A percentile compares a stretch with the other conserved stretches of the same genome.
These are phyloP conservation scores for Aspergillus ochraceus DNA, from an alignment of 2,329 filamentous ascomycete genomes.

Conservation along the genomic window DNA sequence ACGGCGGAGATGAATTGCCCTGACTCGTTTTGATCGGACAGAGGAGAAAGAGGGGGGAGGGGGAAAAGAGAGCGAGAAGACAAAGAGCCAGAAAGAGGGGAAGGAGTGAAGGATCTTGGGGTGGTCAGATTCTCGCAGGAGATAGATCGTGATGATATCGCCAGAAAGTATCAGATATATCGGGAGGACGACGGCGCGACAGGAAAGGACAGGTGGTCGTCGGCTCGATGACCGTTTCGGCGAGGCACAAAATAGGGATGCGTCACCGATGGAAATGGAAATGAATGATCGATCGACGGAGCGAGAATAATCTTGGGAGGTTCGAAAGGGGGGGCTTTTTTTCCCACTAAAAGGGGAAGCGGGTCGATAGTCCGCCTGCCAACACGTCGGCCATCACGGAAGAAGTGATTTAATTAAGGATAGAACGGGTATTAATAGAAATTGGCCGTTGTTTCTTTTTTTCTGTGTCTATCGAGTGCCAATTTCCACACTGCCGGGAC, in stretches of 20 bases:
- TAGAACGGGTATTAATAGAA: neutral
- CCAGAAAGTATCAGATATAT: neutral
- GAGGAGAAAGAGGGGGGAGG: neutral
- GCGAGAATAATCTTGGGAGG: conserved; percentile 17
- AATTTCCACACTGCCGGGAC: neutral
- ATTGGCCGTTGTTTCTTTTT: neutral
- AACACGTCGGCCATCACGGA: conserved; percentile 10
- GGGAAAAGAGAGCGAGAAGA: neutral
- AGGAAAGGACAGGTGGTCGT: conserved; percentile 21
- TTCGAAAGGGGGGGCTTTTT: conserved; percentile 24
- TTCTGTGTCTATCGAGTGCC: neutral
- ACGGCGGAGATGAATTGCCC: conserved; percentile 1
- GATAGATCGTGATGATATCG: conserved; percentile 3
- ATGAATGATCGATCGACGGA: conserved; percentile 21
- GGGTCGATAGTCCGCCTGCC: conserved; percentile 20
- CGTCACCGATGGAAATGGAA: conserved; percentile 15
- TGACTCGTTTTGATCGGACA: neutral
- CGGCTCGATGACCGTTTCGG: conserved; percentile 11
- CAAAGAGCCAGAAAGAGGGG: neutral
- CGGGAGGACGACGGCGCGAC: neutral
- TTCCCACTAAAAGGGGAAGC: conserved; percentile 27
- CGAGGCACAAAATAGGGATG: conserved; percentile 14
- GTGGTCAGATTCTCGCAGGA: neutral
- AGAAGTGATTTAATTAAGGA: conserved; percentile 1
- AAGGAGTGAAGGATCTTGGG: neutral